phyloP scores from a whole-genome alignment of 257 asterid genomes.

The Solanum sitiens region DNA sequence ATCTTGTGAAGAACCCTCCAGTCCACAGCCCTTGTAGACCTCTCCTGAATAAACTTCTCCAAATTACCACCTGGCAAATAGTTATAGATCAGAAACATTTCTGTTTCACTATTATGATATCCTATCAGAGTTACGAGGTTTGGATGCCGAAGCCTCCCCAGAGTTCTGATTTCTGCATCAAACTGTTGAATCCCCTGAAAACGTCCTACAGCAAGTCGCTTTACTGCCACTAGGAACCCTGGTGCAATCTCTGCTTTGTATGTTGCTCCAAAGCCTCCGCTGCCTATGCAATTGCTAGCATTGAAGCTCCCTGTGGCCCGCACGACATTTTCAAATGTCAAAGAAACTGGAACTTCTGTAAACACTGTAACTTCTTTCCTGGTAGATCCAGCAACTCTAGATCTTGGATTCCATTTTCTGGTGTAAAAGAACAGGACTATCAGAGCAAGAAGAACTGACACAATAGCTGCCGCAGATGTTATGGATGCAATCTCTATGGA shows the following conservation, averaged over 20 bases:
- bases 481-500: constrained; percentile 80
- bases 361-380: constrained; percentile 75
- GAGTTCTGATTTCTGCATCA: constrained; percentile 74
- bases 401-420: constrained; percentile 66
- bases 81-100: constrained; percentile 81
- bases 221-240: constrained; percentile 69
- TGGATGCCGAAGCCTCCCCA: constrained; percentile 69
- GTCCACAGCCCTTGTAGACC: constrained; percentile 66
- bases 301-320: constrained; percentile 70
- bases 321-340: constrained; percentile 74
- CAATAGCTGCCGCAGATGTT: constrained; percentile 70
- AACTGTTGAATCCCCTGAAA: constrained; percentile 69
- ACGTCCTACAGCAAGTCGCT: constrained; percentile 77
- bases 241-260: constrained; percentile 92
- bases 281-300: constrained; percentile 87
- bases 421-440: constrained; percentile 66
- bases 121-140: constrained; percentile 92
- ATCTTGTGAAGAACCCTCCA: constrained; percentile 89
- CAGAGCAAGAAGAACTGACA: constrained; percentile 67
- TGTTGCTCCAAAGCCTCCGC: constrained; percentile 95
- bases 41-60: constrained; percentile 70
- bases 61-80: constrained; percentile 80
- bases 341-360: constrained; percentile 62
- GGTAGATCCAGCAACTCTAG: constrained; percentile 73
- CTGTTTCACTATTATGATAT: constrained; percentile 76